Evolutionary conservation across 176 grass and related monocot genomes (phyloP).

Genomic region (Tillandsia fasciculata): DNA sequence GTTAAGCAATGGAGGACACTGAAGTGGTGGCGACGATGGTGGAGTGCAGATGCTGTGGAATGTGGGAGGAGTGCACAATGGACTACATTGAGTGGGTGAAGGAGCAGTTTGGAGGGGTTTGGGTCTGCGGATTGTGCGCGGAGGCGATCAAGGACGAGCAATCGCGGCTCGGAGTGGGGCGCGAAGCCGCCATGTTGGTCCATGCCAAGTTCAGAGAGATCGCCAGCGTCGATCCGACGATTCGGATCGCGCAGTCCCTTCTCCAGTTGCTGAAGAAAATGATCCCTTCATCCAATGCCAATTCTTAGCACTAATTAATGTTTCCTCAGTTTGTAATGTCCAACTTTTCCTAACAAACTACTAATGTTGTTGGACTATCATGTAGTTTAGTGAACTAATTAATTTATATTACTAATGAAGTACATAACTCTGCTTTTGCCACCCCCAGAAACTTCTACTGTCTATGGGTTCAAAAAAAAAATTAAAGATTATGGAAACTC

Average conservation of each 20-base stretch:
- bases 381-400: background rate
- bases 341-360: constrained; percentile 2
- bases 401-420: background rate
- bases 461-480: too few relatives aligned
- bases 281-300: background rate
- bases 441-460: background rate
- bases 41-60: constrained; percentile 45
- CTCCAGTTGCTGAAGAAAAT: constrained; percentile 40
- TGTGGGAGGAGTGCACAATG: constrained; percentile 52
- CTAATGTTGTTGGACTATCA: background rate
- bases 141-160: constrained; percentile 62
- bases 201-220: constrained; percentile 39
- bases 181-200: constrained; percentile 28
- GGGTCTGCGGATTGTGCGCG: constrained; percentile 57
- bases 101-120: constrained; percentile 42
- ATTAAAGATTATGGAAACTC: too few relatives aligned
- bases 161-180: constrained; percentile 23
- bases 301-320: background rate
- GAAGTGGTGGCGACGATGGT: constrained; percentile 18
- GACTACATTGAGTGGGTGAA: constrained; percentile 40
- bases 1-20: background rate
- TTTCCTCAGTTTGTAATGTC: background rate
- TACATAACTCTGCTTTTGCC: background rate
- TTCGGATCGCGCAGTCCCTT: constrained; percentile 33
- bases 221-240: constrained; percentile 13